Evolutionary conservation across 257 asterid genomes (phyloP).

Genomic region (Solanum virginianum): DNA sequence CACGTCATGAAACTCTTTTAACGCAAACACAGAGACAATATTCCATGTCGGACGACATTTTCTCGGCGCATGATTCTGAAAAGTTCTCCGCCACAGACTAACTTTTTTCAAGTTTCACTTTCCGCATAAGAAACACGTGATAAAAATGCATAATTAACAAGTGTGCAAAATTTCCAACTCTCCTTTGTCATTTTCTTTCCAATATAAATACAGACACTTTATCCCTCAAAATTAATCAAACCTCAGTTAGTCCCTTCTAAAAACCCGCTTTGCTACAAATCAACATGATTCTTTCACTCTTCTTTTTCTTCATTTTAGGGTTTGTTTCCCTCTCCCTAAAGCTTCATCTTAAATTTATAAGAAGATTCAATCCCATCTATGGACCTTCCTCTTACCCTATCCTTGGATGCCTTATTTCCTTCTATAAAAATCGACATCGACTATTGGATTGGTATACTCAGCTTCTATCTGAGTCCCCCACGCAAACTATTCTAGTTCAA

Average conservation of each 20-base stretch:
- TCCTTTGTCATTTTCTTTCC: not conserved
- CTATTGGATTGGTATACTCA: conserved; percentile 54
- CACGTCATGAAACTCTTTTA: not conserved
- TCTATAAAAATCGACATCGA: conserved; percentile 52
- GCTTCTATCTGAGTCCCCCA: conserved; percentile 21
- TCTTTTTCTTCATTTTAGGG: conserved; percentile 9
- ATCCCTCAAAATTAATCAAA: not conserved
- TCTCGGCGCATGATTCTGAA: not conserved
- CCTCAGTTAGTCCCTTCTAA: not conserved
- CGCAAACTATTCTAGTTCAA: conserved; percentile 7
- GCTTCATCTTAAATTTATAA: not conserved
- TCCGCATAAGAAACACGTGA: not conserved
- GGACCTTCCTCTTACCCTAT: conserved; percentile 3
- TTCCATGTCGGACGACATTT: not conserved
- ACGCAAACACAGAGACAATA: not conserved
- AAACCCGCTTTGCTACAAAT: not conserved
- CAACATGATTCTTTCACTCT: conserved; percentile 4
- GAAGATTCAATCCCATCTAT: not conserved
- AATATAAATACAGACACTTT: not conserved
- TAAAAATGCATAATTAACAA: not conserved
- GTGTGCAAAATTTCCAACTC: not conserved
- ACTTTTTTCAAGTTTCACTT: not conserved
- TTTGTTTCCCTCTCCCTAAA: conserved; percentile 1
- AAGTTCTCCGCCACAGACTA: not conserved
- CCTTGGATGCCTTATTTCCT: conserved; percentile 33